Evolutionary conservation across 1,139 yeast genomes (phyloP).

Genomic region (Geotrichum restrictum): DNA sequence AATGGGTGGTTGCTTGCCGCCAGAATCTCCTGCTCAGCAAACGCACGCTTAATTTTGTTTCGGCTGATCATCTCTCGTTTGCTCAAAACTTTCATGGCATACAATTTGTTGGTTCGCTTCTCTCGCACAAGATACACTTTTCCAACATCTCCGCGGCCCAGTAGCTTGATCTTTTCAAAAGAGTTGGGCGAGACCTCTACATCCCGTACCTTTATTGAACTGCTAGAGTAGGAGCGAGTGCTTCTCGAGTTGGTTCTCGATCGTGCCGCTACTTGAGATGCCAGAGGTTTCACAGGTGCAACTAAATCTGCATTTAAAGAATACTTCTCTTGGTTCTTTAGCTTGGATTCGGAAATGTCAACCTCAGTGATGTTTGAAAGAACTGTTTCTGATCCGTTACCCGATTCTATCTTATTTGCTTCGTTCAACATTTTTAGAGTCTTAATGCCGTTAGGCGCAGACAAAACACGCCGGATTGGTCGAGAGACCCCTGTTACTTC

Average conservation of each 20-base stretch:
- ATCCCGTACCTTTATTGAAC: constrained; percentile 64
- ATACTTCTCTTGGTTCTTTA: background rate
- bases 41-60: constrained; percentile 87
- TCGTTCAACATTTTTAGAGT: constrained; percentile 26
- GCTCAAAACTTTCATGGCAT: constrained; percentile 88
- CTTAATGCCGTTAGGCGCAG: constrained; percentile 59
- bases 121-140: constrained; percentile 90
- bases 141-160: constrained; percentile 98
- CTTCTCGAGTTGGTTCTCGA: constrained; percentile 38
- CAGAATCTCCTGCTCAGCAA: constrained; percentile 94
- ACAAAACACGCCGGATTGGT: background rate
- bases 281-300: constrained; percentile 4
- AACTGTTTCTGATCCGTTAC: constrained; percentile 4
- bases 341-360: constrained; percentile 13
- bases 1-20: constrained; percentile 97
- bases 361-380: constrained; percentile 15
- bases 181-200: constrained; percentile 82
- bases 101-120: constrained; percentile 64
- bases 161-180: constrained; percentile 78
- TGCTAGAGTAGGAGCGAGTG: constrained; percentile 58
- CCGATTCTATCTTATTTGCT: constrained; percentile 11
- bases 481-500: constrained; percentile 28
- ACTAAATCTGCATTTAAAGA: too few relatives aligned
- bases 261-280: constrained; percentile 21
- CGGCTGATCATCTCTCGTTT: constrained; percentile 93